Percentiles rank a stretch among this genome's conserved stretches.
phyloP scores from a whole-genome alignment of 2,329 filamentous ascomycete species.

The Penicillium olsonii region DNA sequence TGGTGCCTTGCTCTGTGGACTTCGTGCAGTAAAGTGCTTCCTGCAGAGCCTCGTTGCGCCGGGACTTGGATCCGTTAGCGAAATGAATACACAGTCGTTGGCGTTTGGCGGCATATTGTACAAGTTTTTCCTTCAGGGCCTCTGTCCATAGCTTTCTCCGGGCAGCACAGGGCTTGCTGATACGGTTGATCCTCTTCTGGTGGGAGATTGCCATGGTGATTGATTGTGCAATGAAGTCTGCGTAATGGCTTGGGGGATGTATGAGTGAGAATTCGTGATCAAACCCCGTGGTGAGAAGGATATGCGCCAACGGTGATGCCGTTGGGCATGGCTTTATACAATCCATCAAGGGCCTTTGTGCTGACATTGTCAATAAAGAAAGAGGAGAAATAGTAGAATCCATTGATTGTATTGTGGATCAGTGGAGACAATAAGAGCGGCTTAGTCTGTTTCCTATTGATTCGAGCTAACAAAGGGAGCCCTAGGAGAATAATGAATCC shows the following conservation, averaged over 20 bases:
- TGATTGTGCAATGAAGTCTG: not conserved
- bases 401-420: not conserved
- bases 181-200: not conserved
- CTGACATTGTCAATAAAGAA: not conserved
- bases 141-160: not conserved
- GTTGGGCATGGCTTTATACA: slow-evolving; percentile 5
- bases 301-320: not conserved
- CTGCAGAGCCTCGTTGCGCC: slow-evolving; percentile 15
- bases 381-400: not conserved
- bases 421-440: not conserved
- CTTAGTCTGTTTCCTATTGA: not conserved
- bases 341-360: slow-evolving; percentile 6
- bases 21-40: slow-evolving; percentile 30
- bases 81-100: too few species aligned
- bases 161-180: not conserved
- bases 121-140: not conserved
- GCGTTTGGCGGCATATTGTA: not conserved
- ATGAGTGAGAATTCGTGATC: not conserved
- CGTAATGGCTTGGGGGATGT: not conserved
- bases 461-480: not conserved
- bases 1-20: slow-evolving; percentile 18
- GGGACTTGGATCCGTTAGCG: not conserved
- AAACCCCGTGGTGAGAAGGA: not conserved
- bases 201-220: not conserved
- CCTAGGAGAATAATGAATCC: not conserved